A percentile compares a stretch with the other conserved stretches of the same genome.
phyloP scores from a whole-genome alignment of 2,329 filamentous ascomycete genomes.

The Botrytis tulipae region DNA sequence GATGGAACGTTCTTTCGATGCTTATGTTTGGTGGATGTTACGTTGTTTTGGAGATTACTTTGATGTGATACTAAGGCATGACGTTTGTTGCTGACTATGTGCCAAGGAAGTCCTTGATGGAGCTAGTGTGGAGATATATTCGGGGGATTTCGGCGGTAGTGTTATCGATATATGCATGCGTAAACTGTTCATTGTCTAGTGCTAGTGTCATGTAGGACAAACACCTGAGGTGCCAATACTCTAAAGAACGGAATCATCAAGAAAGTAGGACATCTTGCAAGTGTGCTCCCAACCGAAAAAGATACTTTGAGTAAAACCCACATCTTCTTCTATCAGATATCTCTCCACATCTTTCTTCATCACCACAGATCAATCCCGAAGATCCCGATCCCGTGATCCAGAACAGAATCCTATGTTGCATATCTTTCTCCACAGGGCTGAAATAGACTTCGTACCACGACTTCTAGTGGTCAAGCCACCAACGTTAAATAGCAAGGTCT shows the following conservation, averaged over 20 bases:
- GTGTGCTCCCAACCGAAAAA: neutral
- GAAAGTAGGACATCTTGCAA: neutral
- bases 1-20: slow-evolving; percentile 4
- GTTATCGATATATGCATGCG: neutral
- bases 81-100: neutral
- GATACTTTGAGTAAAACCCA: neutral
- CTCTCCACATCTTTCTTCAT: neutral
- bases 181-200: neutral
- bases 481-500: neutral
- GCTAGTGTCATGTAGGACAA: neutral
- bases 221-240: neutral
- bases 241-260: neutral
- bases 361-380: neutral
- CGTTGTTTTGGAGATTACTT: neutral
- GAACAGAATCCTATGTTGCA: neutral
- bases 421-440: slow-evolving; percentile 6
- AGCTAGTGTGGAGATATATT: neutral
- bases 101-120: neutral
- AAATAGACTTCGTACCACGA: slow-evolving; percentile 6
- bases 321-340: neutral
- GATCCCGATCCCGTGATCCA: neutral
- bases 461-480: neutral
- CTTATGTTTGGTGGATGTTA: slow-evolving; percentile 7
- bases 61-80: neutral
- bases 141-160: neutral